Conservation (phyloP, 73 alveolate species). For the Paramecium pentaurelia region DNA sequence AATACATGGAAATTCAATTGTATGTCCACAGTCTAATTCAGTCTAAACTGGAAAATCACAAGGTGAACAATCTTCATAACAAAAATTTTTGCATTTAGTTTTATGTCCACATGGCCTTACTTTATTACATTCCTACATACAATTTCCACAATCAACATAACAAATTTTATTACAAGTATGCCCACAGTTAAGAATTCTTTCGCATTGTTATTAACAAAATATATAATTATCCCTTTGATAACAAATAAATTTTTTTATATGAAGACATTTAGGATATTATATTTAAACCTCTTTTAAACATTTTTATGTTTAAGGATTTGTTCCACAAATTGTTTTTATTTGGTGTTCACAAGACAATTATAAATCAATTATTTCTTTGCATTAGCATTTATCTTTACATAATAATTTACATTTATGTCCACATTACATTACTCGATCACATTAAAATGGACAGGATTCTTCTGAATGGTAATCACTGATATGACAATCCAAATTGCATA, state of each 20-base stretch:
- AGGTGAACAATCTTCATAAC: neutral
- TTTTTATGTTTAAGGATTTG: neutral
- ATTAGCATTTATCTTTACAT: neutral
- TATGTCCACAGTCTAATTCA: neutral
- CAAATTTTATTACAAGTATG: constrained; percentile 75
- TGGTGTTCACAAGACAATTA: constrained; percentile 52
- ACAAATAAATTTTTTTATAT: constrained; percentile 65
- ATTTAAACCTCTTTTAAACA: constrained; percentile 49
- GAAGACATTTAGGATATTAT: constrained; percentile 30
- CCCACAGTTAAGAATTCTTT: constrained; percentile 55
- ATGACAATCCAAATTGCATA: constrained; percentile 37
- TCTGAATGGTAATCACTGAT: neutral
- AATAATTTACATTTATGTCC: constrained; percentile 52
- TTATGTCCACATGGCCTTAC: neutral
- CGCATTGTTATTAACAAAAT: neutral
- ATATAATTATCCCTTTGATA: neutral
- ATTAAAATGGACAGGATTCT: neutral
- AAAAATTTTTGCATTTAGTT: neutral
- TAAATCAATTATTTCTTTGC: neutral
- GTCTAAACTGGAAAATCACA: neutral
- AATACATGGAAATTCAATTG: neutral
- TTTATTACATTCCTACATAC: constrained; percentile 62
- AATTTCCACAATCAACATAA: constrained; percentile 60
- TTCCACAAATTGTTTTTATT: neutral
- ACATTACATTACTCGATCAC: constrained; percentile 32